Percentiles rank a stretch among this genome's conserved stretches.
These are phyloP conservation scores for Aspergillus ibericus DNA, from an alignment of 2,329 filamentous ascomycete species.

Conservation along the genomic window DNA sequence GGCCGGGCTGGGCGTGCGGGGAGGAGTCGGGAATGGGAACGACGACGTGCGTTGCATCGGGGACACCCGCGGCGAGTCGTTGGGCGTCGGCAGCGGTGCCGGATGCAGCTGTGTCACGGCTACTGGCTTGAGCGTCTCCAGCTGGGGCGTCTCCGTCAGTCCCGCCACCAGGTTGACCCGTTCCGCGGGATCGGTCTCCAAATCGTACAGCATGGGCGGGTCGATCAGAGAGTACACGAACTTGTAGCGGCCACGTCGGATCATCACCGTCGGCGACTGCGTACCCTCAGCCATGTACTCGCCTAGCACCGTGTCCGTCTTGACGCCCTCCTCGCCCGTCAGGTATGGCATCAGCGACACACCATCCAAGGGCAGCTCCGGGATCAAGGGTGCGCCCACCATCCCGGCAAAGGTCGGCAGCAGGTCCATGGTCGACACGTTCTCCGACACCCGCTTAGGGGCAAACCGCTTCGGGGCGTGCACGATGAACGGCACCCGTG, in stretches of 20 bases:
- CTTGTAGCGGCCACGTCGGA: conserved; percentile 85
- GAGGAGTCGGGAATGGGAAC: conserved; percentile 39
- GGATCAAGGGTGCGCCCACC: conserved; percentile 67
- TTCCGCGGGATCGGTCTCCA: conserved; percentile 73
- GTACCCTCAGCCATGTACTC: conserved; percentile 96
- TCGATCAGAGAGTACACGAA: conserved; percentile 84
- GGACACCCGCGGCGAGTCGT: conserved; percentile 31
- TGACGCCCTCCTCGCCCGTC: conserved; percentile 52
- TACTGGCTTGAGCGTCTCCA: conserved; percentile 38
- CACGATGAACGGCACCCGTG: conserved; percentile 83
- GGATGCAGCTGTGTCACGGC: conserved; percentile 14
- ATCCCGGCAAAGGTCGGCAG: conserved; percentile 86
- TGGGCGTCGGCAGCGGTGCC: conserved; percentile 33
- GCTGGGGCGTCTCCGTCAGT: conserved; percentile 38
- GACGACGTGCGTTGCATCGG: conserved; percentile 25
- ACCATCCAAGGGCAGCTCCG: conserved; percentile 80
- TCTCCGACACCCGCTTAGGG: conserved; percentile 74
- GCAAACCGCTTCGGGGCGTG: conserved; percentile 74
- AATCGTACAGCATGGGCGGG: conserved; percentile 79
- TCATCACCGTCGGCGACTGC: conserved; percentile 88
- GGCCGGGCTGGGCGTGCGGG: conserved; percentile 41
- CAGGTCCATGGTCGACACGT: conserved; percentile 88
- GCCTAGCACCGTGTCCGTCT: conserved; percentile 82
- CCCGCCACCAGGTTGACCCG: conserved; percentile 63
- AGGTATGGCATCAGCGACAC: conserved; percentile 78